Evolutionary conservation across 164 flowering plant species (phyloP).

Genomic region (Nymphaea thermarum): DNA sequence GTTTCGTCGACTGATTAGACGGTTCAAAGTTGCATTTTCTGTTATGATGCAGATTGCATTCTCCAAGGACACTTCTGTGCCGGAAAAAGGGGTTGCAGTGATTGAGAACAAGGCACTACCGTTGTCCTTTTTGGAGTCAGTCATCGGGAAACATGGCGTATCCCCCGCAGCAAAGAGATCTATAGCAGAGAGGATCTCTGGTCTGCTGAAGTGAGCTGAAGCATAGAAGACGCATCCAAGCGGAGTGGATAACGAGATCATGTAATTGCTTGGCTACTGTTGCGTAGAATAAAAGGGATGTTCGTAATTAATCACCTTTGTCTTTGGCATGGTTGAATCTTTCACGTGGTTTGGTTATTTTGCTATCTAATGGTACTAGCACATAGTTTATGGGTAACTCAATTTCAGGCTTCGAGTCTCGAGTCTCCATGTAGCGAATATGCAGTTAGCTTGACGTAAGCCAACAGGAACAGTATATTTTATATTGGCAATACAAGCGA

Average conservation of each 20-base stretch:
- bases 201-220: conserved; percentile 9
- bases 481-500: too few relatives aligned
- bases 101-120: conserved; percentile 55
- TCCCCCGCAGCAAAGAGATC: conserved; percentile 44
- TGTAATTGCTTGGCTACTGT: background rate
- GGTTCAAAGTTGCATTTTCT: background rate
- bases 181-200: conserved; percentile 25
- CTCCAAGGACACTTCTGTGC: conserved; percentile 41
- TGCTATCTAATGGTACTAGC: too few relatives aligned
- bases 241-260: background rate
- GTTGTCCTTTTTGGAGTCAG: conserved; percentile 57
- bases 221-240: background rate
- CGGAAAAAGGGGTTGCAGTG: conserved; percentile 31
- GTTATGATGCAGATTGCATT: conserved; percentile 35
- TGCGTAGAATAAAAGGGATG: background rate
- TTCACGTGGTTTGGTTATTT: too few relatives aligned
- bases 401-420: too few relatives aligned
- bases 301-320: background rate
- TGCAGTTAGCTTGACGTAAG: too few relatives aligned
- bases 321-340: background rate
- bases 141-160: conserved; percentile 63
- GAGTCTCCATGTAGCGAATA: too few relatives aligned
- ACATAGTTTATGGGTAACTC: too few relatives aligned
- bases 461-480: too few relatives aligned
- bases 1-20: background rate